Evolutionary conservation across 2,329 filamentous ascomycete genomes (phyloP), one percentile per base, ranked within the genome.

Genomic region (Colletotrichum truncatum): DNA sequence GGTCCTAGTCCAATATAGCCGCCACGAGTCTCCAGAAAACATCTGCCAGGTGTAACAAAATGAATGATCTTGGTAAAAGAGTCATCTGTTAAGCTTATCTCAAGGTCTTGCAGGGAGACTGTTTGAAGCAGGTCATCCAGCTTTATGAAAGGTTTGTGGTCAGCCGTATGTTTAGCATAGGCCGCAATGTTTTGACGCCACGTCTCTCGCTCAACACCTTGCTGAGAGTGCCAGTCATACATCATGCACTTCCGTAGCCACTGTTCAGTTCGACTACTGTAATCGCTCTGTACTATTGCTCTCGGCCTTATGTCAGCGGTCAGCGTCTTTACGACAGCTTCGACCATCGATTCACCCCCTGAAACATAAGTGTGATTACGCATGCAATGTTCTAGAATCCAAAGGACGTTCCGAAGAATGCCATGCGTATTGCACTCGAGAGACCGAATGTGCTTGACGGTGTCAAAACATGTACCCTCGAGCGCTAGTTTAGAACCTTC

Each of bases 181-280:
- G n/a, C n/a, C n/a, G n/a, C n/a, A n/a, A n/a, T n/a, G n/a, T n/a
- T n/a, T n/a, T n/a, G n/a, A n/a, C n/a, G n/a, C n/a, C n/a, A n/a
- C n/a, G n/a, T n/a, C n/a, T n/a, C n/a, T n/a, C n/a, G n/a, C 8
- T 28, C 12, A 6, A 5, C 2, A 32, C 16, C 14, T 18, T 21
- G 2, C 14, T 51, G 10, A 2, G 9, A 16, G 5, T 12, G 10
- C 11, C 49, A 18, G 12, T 62, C 21, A 7, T 66, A 63, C 23
- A 23, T n/a, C 6, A 51, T 41, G 11, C 56, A 66, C 5, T 46
- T 34, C 32, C 43, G 25, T 4, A 51, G 26, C 62, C 62, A 66
- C 8, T 21, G 7, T 8, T 30, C 39, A 10, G 6, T 11, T 6
- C 12, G 11, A 4, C 18, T 14, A 0, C 9, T 11, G 7, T 41